phyloP scores from a whole-genome alignment of 805 yeast species.

The Yarrowia sp. region DNA sequence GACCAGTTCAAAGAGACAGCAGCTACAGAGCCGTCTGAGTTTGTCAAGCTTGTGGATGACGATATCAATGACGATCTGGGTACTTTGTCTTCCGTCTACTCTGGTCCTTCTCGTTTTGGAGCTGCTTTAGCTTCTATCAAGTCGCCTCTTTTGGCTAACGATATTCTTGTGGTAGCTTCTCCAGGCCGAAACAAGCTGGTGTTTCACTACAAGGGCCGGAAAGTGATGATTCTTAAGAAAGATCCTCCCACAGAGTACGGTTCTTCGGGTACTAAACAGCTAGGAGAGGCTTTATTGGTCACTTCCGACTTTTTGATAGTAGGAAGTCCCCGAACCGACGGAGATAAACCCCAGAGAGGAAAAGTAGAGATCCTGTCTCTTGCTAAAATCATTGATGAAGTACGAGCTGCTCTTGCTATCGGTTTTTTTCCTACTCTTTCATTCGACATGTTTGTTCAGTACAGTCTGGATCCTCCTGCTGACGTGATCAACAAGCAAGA shows the following conservation, averaged over 20 bases:
- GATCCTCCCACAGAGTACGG: neutral
- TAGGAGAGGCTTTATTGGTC: conserved; percentile 8
- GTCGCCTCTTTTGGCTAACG: neutral
- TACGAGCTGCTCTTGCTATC: neutral
- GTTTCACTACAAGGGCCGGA: conserved; percentile 3
- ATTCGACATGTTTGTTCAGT: neutral
- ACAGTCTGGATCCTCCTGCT: neutral
- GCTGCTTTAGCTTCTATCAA: neutral
- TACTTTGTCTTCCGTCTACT: conserved; percentile 29
- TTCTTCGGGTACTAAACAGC: neutral
- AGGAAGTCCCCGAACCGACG: conserved; percentile 1
- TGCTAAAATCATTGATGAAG: neutral
- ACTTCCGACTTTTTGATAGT: neutral
- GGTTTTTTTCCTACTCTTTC: neutral
- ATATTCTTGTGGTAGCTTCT: neutral
- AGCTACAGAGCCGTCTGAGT: neutral
- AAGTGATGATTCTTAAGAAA: neutral
- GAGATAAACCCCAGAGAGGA: conserved; percentile 1
- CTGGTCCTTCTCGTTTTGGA: conserved; percentile 22
- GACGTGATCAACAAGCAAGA: neutral
- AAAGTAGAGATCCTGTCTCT: neutral
- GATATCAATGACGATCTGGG: conserved; percentile 25
- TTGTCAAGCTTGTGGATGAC: neutral
- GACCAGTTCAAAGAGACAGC: conserved; percentile 11
- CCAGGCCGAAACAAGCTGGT: conserved; percentile 12